Evolutionary conservation across 176 grass and related monocot species (phyloP).

Genomic region (Triticum monococcum): DNA sequence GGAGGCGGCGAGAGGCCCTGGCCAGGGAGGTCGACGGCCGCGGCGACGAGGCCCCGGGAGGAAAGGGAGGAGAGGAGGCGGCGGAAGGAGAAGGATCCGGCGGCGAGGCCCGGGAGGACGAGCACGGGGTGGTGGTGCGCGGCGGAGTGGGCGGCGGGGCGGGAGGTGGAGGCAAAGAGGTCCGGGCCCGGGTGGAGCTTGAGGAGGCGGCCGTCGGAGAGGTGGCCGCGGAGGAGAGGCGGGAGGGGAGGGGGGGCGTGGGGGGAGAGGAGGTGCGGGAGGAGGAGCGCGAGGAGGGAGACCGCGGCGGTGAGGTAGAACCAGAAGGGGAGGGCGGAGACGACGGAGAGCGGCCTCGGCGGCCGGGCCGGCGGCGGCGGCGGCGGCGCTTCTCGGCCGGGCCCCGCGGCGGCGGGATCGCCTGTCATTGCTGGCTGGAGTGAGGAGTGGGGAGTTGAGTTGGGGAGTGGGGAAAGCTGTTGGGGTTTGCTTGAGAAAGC

Average conservation of each 20-base stretch:
- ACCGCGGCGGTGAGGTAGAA: constrained; percentile 68
- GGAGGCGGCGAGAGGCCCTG: constrained; percentile 47
- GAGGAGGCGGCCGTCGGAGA: constrained; percentile 49
- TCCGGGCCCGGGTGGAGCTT: constrained; percentile 39
- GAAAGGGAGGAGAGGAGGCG: constrained; percentile 36
- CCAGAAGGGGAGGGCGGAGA: constrained; percentile 67
- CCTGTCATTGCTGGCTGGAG: constrained; percentile 25
- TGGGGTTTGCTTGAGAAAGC: constrained; percentile 13
- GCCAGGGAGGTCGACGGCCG: constrained; percentile 55
- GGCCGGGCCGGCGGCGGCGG: not conserved
- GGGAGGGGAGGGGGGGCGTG: constrained; percentile 21
- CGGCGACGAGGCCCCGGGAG: constrained; percentile 29
- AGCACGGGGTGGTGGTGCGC: constrained; percentile 38
- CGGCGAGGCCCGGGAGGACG: constrained; percentile 58
- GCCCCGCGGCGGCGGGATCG: not conserved
- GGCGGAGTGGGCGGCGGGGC: constrained; percentile 9
- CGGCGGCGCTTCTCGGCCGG: not conserved
- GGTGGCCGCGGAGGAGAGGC: constrained; percentile 35
- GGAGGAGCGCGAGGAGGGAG: constrained; percentile 59
- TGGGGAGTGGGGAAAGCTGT: constrained; percentile 21
- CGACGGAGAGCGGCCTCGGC: not conserved
- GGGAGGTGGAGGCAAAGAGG: constrained; percentile 50
- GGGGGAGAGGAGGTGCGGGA: constrained; percentile 30
- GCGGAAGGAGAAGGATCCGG: constrained; percentile 73
- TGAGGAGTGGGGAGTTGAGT: not conserved